These are phyloP conservation scores for Penicillium maclennaniae DNA, from an alignment of 495 filamentous ascomycete genomes.

Conservation along the genomic window DNA sequence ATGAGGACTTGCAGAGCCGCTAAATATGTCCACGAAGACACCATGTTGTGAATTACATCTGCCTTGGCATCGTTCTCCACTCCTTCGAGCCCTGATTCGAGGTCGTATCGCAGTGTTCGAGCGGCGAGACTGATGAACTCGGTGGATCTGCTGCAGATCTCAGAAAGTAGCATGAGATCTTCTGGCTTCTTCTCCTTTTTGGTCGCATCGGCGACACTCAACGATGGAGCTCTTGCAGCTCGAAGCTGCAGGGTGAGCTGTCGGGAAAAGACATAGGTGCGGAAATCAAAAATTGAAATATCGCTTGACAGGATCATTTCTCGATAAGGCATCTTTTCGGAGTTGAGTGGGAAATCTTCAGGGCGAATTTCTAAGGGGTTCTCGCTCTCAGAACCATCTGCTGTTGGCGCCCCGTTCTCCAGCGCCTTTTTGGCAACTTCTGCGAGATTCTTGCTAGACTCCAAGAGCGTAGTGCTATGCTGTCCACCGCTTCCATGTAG, in stretches of 20 bases:
- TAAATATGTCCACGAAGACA: conserved; percentile 81
- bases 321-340: conserved; percentile 76
- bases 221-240: conserved; percentile 61
- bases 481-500: conserved; percentile 48
- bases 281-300: conserved; percentile 96
- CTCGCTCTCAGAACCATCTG: conserved; percentile 14
- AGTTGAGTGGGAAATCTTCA: conserved; percentile 57
- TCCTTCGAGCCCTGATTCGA: conserved; percentile 42
- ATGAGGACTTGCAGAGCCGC: conserved; percentile 72
- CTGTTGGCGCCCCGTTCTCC: conserved; percentile 7
- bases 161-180: conserved; percentile 70
- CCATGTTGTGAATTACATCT: conserved; percentile 71
- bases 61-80: conserved; percentile 31
- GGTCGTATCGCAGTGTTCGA: conserved; percentile 71
- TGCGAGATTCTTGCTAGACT: conserved; percentile 68
- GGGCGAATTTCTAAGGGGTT: conserved; percentile 28
- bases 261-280: conserved; percentile 87
- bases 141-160: conserved; percentile 72
- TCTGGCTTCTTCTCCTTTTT: conserved; percentile 55
- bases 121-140: conserved; percentile 78
- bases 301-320: conserved; percentile 93
- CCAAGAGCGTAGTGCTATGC: conserved; percentile 63
- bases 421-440: conserved; percentile 50
- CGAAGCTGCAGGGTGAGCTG: conserved; percentile 82
- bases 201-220: conserved; percentile 19